phyloP scores from a whole-genome alignment of 345 rosid species.

The Geranium rotundifolium region DNA sequence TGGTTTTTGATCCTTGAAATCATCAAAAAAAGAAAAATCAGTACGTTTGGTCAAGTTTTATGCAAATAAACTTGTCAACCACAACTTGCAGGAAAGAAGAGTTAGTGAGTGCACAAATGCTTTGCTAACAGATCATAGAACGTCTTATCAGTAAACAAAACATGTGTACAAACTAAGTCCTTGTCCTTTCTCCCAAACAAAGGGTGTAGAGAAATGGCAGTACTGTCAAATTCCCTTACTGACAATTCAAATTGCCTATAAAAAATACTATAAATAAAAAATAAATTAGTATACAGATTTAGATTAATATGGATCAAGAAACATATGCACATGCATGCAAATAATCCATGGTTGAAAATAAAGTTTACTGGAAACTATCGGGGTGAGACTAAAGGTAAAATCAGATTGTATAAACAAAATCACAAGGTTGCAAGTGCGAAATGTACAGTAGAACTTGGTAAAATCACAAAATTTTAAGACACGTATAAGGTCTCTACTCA shows the following conservation, averaged over 20 bases:
- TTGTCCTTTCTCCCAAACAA: no score
- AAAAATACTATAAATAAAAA: no score
- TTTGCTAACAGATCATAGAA: no score
- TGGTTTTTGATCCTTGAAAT: not conserved
- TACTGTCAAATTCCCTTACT: no score
- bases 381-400: not conserved
- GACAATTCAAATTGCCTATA: no score
- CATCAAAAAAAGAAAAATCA: not conserved
- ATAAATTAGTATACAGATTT: no score
- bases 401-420: not conserved
- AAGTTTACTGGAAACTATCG: not conserved
- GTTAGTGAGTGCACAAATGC: not conserved
- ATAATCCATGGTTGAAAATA: not conserved
- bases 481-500: not conserved
- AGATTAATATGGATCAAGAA: not conserved
- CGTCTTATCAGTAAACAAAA: no score
- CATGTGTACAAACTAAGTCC: no score
- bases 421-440: no score
- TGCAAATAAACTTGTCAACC: not conserved
- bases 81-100: not conserved
- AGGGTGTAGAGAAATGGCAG: no score
- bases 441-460: no score
- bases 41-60: not conserved
- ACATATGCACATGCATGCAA: not conserved
- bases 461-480: not conserved